Evolutionary conservation across 345 rosid genomes (phyloP), one percentile per base, ranked within the genome.

Genomic region (Punica granatum): DNA sequence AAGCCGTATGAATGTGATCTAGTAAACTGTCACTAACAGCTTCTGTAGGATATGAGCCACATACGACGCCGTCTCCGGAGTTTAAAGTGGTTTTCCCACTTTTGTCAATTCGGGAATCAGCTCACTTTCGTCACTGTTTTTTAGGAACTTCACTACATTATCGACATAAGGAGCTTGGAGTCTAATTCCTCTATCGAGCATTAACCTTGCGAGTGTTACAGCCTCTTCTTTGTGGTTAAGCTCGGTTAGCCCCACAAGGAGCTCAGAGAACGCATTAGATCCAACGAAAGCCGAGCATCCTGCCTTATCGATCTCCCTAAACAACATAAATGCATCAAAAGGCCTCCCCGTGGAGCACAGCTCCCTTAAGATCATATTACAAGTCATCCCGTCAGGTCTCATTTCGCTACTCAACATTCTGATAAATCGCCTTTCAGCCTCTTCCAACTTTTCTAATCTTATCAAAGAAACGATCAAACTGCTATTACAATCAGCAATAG

Each of bases 381-480:
- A 86, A 11, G 94, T 86, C 70, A 86, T 42, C 70, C 90, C 80
- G 74, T 89, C 95, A 39, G 86, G 97, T 76, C 79, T 86, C 64
- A 76, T 35, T 71, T 80, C 91, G 51, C 72, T 64, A 34, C 67
- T 72, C 78, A 85, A 67, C 84, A 83, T 78, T 76, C 66, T 63
- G 30, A 78, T 77, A 70, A 90, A 86, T 48, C 80, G 79, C 72
- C 65, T 76, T 73, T 83, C 89, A 9, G 96, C 92, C 66, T 89
- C 90, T 44, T 81, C 70, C 34, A 69, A 64, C 60, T 82, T 87
- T 63, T 79, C 78, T 58, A 66, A 59, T 72, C 81, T 84, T 34
- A 86, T 70, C 67, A 89, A 70, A 67, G 82, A 83, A 60, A 82
- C 70, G 70, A 85, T 86, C 65, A 85, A 84, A 31, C 83, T 82